phyloP scores from a whole-genome alignment of 805 yeast genomes.

The Yamadazyma laniorum region DNA sequence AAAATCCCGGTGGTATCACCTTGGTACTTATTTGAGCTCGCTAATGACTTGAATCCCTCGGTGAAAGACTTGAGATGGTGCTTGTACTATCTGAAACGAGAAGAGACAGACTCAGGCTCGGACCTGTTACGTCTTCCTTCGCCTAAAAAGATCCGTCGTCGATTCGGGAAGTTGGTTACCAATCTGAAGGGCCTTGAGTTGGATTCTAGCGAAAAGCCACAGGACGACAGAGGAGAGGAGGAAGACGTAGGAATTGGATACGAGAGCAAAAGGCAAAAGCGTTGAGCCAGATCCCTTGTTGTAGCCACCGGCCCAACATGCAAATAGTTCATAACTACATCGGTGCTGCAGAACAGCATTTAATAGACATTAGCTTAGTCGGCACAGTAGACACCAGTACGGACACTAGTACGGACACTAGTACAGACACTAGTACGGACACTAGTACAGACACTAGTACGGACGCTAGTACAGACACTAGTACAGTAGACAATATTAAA shows the following conservation, averaged over 20 bases:
- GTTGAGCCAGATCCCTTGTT: no score
- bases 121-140: slow-evolving; percentile 45
- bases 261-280: slow-evolving; percentile 9
- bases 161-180: slow-evolving; percentile 35
- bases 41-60: slow-evolving; percentile 33
- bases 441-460: no score
- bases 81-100: slow-evolving; percentile 46
- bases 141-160: slow-evolving; percentile 47
- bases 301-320: no score
- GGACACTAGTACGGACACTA: no score
- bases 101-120: not conserved
- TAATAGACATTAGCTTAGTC: no score
- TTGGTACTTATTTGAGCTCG: slow-evolving; percentile 43
- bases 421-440: no score
- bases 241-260: slow-evolving; percentile 13
- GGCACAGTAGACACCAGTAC: no score
- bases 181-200: slow-evolving; percentile 1
- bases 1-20: slow-evolving; percentile 56
- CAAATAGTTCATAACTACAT: no score
- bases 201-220: not conserved
- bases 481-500: no score
- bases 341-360: no score
- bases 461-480: no score
- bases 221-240: slow-evolving; percentile 11
- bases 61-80: slow-evolving; percentile 54